Evolutionary conservation across 2,329 filamentous ascomycete genomes (phyloP).

Genomic region (Phyllosticta citrichinensis): DNA sequence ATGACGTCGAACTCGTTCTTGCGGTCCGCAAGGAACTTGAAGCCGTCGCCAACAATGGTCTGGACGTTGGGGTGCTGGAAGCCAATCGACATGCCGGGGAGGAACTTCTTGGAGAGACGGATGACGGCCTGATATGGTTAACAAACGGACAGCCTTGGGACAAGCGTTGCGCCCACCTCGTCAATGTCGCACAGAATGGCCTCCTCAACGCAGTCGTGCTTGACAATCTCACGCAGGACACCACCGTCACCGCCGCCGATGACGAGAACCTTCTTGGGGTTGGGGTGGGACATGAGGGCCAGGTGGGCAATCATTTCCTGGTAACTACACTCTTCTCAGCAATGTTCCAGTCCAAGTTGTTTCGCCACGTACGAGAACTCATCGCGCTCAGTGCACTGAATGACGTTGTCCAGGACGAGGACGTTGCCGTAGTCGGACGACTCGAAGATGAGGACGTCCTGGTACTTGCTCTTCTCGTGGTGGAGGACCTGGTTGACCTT

Average conservation of each 20-base stretch:
- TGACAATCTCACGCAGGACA: slow-evolving; percentile 96
- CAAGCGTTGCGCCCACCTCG: slow-evolving; percentile 48
- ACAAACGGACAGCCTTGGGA: background rate
- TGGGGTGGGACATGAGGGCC: slow-evolving; percentile 95
- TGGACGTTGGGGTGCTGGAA: slow-evolving; percentile 91
- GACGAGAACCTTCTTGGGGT: slow-evolving; percentile 96
- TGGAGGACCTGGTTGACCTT: slow-evolving; percentile 96
- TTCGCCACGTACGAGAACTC: slow-evolving; percentile 68
- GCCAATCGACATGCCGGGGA: slow-evolving; percentile 85
- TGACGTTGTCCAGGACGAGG: slow-evolving; percentile 95
- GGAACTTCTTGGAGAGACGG: slow-evolving; percentile 95
- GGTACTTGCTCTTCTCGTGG: slow-evolving; percentile 99
- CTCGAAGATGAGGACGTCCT: slow-evolving; percentile 98
- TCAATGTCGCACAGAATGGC: slow-evolving; percentile 97
- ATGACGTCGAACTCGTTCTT: slow-evolving; percentile 98
- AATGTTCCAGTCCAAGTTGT: background rate
- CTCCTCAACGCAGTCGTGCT: slow-evolving; percentile 95
- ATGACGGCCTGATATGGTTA: slow-evolving; percentile 60
- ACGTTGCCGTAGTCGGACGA: slow-evolving; percentile 95
- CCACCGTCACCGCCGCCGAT: slow-evolving; percentile 97
- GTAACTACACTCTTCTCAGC: slow-evolving; percentile 44
- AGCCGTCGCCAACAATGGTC: slow-evolving; percentile 90
- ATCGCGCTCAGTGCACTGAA: slow-evolving; percentile 96
- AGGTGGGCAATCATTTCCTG: slow-evolving; percentile 99
- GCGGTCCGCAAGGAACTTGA: slow-evolving; percentile 95